Evolutionary conservation across 768 basidiomycete genomes (phyloP), one percentile per base, ranked within the genome.

Genomic region (Gymnopilus junonius): DNA sequence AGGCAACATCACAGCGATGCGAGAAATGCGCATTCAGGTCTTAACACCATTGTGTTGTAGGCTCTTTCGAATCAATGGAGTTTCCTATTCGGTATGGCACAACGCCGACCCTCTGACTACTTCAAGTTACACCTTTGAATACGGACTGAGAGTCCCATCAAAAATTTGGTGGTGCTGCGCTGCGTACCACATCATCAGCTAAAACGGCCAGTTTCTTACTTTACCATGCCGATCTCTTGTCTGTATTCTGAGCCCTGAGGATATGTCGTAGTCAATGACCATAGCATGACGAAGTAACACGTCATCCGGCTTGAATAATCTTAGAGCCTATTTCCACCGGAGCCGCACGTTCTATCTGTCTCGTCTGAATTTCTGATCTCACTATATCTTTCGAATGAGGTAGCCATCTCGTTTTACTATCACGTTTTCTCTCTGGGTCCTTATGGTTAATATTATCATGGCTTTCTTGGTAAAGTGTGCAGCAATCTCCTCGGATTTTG

Each of bases 401-500:
- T 34, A 35, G 32, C 37, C n/a, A 21, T 37, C 35, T 21, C n/a
- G n/a, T n/a, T n/a, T 25, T 40, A 7, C 34, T 20, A 15, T 54
- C 34, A n/a, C n/a, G n/a, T n/a, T n/a, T n/a, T n/a, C n/a, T n/a
- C 35, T 35, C 53, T 54, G 32, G 11, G 11, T 34, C 53, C 53
- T n/a, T 21, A 12, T 29, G 23, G 27, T 25, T 40, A 20, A 20
- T 10, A 23, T 6, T 21, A 27, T 37, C 23, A 8, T 40, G 17
- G 10, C 48, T 29, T 27, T n/a, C 53, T 23, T 23, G 21, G 14
- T 37, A 27, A n/a, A 32, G n/a, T 40, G 10, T 21, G 40, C 34
- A n/a, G 21, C 12, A 55, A 55, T 55, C 54, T 55, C 54, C 54
- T 55, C 54, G 54, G 54, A 8, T 40, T 55, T 15, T 29, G 12